phyloP scores from a whole-genome alignment of 495 filamentous ascomycete species.

The Podospora bellae-mahoneyi region DNA sequence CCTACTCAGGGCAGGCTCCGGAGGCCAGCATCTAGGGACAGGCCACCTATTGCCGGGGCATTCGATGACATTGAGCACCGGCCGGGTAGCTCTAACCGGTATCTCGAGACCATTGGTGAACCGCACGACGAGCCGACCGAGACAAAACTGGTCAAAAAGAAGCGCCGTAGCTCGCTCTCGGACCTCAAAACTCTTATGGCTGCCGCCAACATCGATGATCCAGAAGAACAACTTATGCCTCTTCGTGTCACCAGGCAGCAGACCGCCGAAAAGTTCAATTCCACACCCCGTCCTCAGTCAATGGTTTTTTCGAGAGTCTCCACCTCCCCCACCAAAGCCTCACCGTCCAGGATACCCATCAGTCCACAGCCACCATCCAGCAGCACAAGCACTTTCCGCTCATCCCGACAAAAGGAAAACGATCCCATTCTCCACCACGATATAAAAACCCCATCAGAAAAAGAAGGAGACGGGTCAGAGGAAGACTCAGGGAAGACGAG shows the following conservation, averaged over 20 bases:
- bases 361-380: conserved; percentile 33
- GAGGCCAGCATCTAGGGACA: conserved; percentile 65
- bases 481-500: conserved; percentile 11
- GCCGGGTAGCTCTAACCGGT: conserved; percentile 46
- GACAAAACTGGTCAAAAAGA: conserved; percentile 59
- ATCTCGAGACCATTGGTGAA: conserved; percentile 47
- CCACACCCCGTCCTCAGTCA: conserved; percentile 35
- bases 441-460: conserved; percentile 8
- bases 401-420: conserved; percentile 46
- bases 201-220: conserved; percentile 43
- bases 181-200: conserved; percentile 69
- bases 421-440: conserved; percentile 22
- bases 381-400: conserved; percentile 27
- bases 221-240: conserved; percentile 34
- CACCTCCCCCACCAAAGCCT: conserved; percentile 32
- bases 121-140: conserved; percentile 41
- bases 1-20: conserved; percentile 46
- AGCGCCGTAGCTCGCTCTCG: conserved; percentile 86
- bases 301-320: conserved; percentile 1
- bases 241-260: conserved; percentile 53
- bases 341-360: conserved; percentile 33
- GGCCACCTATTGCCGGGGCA: conserved; percentile 58
- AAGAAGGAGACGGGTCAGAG: conserved; percentile 6
- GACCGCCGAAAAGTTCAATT: conserved; percentile 58
- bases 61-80: conserved; percentile 52